phyloP scores from a whole-genome alignment of 73 alveolate genomes.

The Paramecium biaurelia region DNA sequence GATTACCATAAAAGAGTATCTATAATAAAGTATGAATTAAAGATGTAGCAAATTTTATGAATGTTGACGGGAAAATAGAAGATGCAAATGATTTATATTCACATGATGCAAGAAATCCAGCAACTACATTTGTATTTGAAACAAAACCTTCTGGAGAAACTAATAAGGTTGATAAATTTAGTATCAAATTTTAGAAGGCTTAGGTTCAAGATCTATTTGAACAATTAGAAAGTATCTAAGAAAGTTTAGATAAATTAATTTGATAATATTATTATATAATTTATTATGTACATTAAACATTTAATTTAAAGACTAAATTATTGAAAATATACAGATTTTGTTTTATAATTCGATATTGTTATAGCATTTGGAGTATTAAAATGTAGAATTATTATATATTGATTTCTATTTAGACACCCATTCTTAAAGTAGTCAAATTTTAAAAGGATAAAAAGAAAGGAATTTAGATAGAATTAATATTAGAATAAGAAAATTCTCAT shows the following conservation, averaged over 20 bases:
- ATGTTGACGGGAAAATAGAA: slow-evolving; percentile 55
- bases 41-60: slow-evolving; percentile 58
- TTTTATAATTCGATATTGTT: too few relatives aligned
- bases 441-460: too few relatives aligned
- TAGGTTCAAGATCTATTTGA: slow-evolving; percentile 10
- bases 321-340: too few relatives aligned
- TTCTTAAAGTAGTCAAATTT: too few relatives aligned
- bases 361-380: too few relatives aligned
- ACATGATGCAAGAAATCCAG: slow-evolving; percentile 61
- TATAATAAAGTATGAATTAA: neutral
- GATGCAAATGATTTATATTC: slow-evolving; percentile 59
- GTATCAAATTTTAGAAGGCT: slow-evolving; percentile 13
- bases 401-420: too few relatives aligned
- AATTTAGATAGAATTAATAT: too few relatives aligned
- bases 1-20: slow-evolving; percentile 56
- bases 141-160: slow-evolving; percentile 21
- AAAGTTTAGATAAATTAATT: slow-evolving; percentile 44
- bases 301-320: too few relatives aligned
- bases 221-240: slow-evolving; percentile 31
- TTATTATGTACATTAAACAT: too few relatives aligned
- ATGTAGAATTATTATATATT: too few relatives aligned
- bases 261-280: neutral
- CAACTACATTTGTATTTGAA: slow-evolving; percentile 20
- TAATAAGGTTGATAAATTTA: neutral
- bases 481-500: neutral